Base-by-base conservation (phyloP, 805 yeast species). In the Tanozyma kutaoensis region DNA sequence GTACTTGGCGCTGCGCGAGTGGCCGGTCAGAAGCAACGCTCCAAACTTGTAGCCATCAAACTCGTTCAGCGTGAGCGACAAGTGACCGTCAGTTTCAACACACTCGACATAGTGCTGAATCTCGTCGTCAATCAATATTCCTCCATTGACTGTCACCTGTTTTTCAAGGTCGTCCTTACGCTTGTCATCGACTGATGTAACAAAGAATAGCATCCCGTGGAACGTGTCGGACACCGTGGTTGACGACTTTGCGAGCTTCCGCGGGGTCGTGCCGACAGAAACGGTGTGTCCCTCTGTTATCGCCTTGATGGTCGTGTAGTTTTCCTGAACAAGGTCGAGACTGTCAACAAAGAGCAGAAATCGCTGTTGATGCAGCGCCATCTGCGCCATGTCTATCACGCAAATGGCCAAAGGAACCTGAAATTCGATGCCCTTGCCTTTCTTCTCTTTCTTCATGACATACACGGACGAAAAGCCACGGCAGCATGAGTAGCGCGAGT, bases 1-100 rank as follows among this genome's bases (percentile, higher is more conserved):
- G 44, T 77, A 85, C 42, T 84, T 85, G 7, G 74, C 62, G 25
- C 85, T 80, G 20, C 95, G 55, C 12, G 69, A 58, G 30, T 66
- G 63, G 17, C 59, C 60, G 21, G 62, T 63, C 0, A 88, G 63
- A 1, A 85, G 50, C 19, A 80, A 55, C 2, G 86, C 86, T 2
- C 66, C 82, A 50, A 84, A 80, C 18, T 40, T 55, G 33, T 46
- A 58, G 8, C 33, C 34, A 7, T 28, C 32, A 16, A 43, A 20
- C 8, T 20, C 14, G 8, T 25, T 22, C 30, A 23, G 42, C 19
- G 22, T 20, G n/a, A 27, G 37, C 23, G 21, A 20, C 12, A 20
- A 15, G 4, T 14, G 12, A 2, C 40, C 39, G 2, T 24, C 24
- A 4, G 25, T 24, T 7, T 28, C 24, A 1, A 28, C 17, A 27